Conservation (phyloP, 768 basidiomycete genomes). For the Solioccasus polychromus region DNA sequence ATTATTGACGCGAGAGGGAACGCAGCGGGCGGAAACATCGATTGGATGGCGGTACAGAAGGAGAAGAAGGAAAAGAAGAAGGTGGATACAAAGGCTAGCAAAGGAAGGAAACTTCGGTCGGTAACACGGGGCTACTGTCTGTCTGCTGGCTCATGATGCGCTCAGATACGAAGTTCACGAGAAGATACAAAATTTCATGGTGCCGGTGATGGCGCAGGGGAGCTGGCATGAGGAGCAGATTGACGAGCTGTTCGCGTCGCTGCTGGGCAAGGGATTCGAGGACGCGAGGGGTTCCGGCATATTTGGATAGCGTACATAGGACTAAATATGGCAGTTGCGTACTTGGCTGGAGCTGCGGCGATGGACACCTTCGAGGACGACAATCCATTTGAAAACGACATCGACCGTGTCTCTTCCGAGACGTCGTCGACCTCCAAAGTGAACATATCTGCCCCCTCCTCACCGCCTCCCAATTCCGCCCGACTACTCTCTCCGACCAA, state of each 20-base stretch:
- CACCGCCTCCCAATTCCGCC: constrained; percentile 46
- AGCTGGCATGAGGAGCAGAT: constrained; percentile 96
- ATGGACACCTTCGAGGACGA: constrained; percentile 56
- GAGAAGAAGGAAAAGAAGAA: constrained; percentile 76
- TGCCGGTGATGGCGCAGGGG: constrained; percentile 65
- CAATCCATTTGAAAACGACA: constrained; percentile 59
- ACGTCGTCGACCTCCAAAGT: constrained; percentile 36
- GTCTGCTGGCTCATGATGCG: constrained; percentile 3
- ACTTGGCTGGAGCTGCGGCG: too few relatives aligned
- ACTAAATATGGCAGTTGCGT: constrained; percentile 27
- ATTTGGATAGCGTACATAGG: constrained; percentile 46
- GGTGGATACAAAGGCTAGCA: constrained; percentile 95
- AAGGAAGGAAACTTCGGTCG: constrained; percentile 88
- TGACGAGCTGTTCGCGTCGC: constrained; percentile 87
- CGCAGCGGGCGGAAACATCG: constrained; percentile 44
- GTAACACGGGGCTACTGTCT: constrained; percentile 21
- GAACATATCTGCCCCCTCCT: constrained; percentile 50
- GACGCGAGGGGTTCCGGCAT: constrained; percentile 50
- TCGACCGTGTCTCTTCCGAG: constrained; percentile 34
- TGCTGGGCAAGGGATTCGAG: constrained; percentile 76
- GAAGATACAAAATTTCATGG: constrained; percentile 96
- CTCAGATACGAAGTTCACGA: constrained; percentile 91
- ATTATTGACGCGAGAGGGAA: constrained; percentile 71
- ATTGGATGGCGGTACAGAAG: constrained; percentile 65
- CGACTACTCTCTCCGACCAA: constrained; percentile 48